Evolutionary conservation across 2,329 filamentous ascomycete genomes (phyloP).

Genomic region (Macroventuria anomochaeta): DNA sequence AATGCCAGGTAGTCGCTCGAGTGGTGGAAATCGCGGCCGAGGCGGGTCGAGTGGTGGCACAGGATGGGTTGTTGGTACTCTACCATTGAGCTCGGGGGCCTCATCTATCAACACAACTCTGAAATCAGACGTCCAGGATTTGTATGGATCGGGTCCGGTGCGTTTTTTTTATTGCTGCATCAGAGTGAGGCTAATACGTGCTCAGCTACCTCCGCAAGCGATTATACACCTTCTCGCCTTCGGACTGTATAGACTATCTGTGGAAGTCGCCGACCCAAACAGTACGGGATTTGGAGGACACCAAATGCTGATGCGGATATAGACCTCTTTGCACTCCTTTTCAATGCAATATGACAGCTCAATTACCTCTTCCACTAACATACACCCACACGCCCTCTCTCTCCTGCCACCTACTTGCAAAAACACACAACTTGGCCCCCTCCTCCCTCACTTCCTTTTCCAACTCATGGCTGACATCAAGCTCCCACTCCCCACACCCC

Average conservation of each 20-base stretch:
- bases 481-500: conserved; percentile 9
- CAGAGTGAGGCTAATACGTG: too few relatives aligned
- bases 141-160: background rate
- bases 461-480: conserved; percentile 12
- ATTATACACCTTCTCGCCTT: background rate
- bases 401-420: conserved; percentile 10
- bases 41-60: background rate
- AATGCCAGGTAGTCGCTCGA: background rate
- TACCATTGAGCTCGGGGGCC: background rate
- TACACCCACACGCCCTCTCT: conserved; percentile 10
- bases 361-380: conserved; percentile 4
- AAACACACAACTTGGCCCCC: conserved; percentile 4
- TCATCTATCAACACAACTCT: background rate
- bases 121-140: background rate
- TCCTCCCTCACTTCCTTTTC: background rate
- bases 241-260: background rate
- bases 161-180: background rate
- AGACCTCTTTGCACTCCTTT: background rate
- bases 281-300: background rate
- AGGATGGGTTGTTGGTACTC: background rate
- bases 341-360: background rate
- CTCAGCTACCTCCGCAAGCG: background rate
- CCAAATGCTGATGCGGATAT: background rate
- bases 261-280: background rate
- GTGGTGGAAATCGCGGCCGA: background rate